Evolutionary conservation across 805 yeast species (phyloP).

Genomic region (Osmozyma mogii): DNA sequence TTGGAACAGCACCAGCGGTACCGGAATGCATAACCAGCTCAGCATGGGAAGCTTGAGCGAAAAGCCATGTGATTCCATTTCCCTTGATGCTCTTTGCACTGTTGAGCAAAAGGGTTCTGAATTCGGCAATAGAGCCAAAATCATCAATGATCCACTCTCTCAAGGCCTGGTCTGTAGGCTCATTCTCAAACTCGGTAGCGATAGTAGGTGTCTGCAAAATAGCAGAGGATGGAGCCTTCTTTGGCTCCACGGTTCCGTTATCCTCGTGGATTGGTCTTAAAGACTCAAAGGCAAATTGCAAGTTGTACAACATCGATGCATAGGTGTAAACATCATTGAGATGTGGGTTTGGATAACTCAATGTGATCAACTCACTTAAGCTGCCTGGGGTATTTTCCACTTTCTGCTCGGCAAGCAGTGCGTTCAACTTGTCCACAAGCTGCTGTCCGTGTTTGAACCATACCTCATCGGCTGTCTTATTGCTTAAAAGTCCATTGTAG

Average conservation of each 20-base stretch:
- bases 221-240: constrained; percentile 18
- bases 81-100: constrained; percentile 73
- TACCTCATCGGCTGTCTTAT: constrained; percentile 39
- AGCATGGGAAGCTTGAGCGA: constrained; percentile 45
- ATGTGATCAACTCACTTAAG: constrained; percentile 27
- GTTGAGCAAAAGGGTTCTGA: constrained; percentile 59
- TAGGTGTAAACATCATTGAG: constrained; percentile 36
- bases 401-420: constrained; percentile 20
- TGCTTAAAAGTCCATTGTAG: constrained; percentile 42
- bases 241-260: constrained; percentile 9
- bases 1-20: constrained; percentile 12
- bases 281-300: constrained; percentile 41
- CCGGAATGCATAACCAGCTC: constrained; percentile 19
- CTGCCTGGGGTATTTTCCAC: constrained; percentile 20
- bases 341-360: constrained; percentile 38
- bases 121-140: constrained; percentile 73
- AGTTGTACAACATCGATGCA: constrained; percentile 41
- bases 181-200: constrained; percentile 21
- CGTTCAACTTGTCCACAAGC: constrained; percentile 35
- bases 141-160: constrained; percentile 44
- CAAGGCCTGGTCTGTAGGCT: constrained; percentile 28
- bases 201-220: constrained; percentile 40
- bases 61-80: constrained; percentile 87
- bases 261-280: constrained; percentile 20
- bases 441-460: constrained; percentile 40